Conservation (phyloP, 306 rosid species). For the Geum urbanum region DNA sequence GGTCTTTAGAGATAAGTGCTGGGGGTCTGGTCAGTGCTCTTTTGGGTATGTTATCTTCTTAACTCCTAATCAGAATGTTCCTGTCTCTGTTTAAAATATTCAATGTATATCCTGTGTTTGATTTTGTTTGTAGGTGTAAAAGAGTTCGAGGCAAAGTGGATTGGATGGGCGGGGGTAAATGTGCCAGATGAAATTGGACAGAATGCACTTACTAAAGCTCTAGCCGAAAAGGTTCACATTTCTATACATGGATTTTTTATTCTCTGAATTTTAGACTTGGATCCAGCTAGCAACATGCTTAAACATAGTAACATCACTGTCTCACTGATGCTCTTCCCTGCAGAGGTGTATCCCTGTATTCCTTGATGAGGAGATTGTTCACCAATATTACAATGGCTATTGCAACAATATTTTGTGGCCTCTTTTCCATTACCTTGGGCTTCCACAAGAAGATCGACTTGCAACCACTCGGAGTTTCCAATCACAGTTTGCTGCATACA, state of each 20-base stretch:
- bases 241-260: background rate
- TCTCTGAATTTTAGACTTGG: background rate
- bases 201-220: constrained; percentile 76
- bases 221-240: constrained; percentile 67
- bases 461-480: constrained; percentile 95
- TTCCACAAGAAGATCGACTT: constrained; percentile 95
- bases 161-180: constrained; percentile 96
- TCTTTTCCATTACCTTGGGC: constrained; percentile 90
- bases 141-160: constrained; percentile 85
- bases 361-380: constrained; percentile 88
- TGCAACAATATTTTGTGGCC: constrained; percentile 96
- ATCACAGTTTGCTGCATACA: constrained; percentile 82
- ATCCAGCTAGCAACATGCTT: constrained; percentile 11
- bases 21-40: constrained; percentile 90
- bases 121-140: constrained; percentile 62
- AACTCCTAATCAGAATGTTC: background rate
- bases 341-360: constrained; percentile 90
- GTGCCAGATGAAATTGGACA: constrained; percentile 85
- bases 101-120: background rate
- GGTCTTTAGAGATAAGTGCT: constrained; percentile 85
- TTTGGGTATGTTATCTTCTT: constrained; percentile 47
- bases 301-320: constrained; percentile 5
- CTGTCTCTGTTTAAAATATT: constrained; percentile 12
- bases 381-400: constrained; percentile 89
- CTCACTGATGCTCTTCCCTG: constrained; percentile 17